Percentiles rank a stretch among this genome's conserved stretches.
Evolutionary conservation across 495 filamentous ascomycete species (phyloP).

Genomic region (Rhizodiscina lignyota): DNA sequence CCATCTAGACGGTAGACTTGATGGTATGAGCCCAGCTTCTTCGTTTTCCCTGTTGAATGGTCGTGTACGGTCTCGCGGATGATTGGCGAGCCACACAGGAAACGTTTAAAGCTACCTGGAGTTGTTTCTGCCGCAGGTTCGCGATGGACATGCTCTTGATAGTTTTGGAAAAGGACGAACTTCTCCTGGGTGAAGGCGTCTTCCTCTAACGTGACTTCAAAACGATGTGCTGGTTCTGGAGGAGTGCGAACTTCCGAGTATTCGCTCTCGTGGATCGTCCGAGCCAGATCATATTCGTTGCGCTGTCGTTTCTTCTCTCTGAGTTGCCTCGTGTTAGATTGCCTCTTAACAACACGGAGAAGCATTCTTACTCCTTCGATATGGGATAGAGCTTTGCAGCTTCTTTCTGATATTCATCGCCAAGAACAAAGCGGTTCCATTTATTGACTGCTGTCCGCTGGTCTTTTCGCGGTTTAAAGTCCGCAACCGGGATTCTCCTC

Average conservation of each 20-base stretch:
- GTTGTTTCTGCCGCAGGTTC: conserved; percentile 54
- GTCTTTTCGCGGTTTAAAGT: conserved; percentile 56
- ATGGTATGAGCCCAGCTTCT: conserved; percentile 74
- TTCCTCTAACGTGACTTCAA: conserved; percentile 64
- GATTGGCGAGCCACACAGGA: conserved; percentile 72
- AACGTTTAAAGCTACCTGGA: conserved; percentile 53
- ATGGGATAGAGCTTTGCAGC: conserved; percentile 57
- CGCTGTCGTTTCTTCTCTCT: conserved; percentile 59
- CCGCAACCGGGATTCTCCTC: conserved; percentile 46
- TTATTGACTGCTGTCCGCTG: conserved; percentile 79
- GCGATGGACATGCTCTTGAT: conserved; percentile 66
- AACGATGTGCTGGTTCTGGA: conserved; percentile 54
- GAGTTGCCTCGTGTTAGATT: conserved; percentile 2
- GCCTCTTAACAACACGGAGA: neutral
- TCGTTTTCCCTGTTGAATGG: too few species aligned
- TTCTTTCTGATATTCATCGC: conserved; percentile 58
- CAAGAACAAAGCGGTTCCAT: conserved; percentile 76
- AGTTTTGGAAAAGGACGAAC: conserved; percentile 66
- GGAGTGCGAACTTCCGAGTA: conserved; percentile 37
- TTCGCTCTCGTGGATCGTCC: conserved; percentile 57
- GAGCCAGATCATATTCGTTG: conserved; percentile 55
- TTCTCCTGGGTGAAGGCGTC: conserved; percentile 79
- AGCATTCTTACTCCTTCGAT: conserved; percentile 44
- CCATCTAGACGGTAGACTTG: conserved; percentile 91
- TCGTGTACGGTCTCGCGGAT: conserved; percentile 24